phyloP scores from a whole-genome alignment of 2,329 filamentous ascomycete genomes.

The Niveomyces coronatus region DNA sequence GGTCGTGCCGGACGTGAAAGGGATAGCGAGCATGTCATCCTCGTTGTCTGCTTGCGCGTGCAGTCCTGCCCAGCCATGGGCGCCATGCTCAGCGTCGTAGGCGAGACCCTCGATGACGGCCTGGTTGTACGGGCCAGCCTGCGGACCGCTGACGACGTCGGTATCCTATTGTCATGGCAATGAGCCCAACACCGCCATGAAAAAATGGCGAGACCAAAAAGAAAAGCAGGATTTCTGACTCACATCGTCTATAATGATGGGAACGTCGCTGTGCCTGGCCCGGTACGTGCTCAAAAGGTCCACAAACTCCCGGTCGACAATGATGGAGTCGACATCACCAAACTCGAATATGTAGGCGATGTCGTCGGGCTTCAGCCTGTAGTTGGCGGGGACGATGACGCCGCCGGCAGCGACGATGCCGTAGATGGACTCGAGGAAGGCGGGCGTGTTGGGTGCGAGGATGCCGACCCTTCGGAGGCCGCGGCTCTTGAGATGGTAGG shows the following conservation, averaged over 20 bases:
- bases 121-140: slow-evolving; percentile 72
- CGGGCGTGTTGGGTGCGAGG: slow-evolving; percentile 84
- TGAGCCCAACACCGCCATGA: too few relatives aligned
- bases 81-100: slow-evolving; percentile 56
- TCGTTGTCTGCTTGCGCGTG: slow-evolving; percentile 62
- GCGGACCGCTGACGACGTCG: slow-evolving; percentile 61
- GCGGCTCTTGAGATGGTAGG: slow-evolving; percentile 74
- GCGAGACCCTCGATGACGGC: slow-evolving; percentile 71
- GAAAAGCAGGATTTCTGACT: too few relatives aligned
- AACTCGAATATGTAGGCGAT: slow-evolving; percentile 86
- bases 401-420: slow-evolving; percentile 74
- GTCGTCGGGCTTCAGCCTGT: slow-evolving; percentile 67
- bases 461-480: slow-evolving; percentile 71
- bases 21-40: slow-evolving; percentile 72
- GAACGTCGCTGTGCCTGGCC: slow-evolving; percentile 49
- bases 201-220: too few relatives aligned
- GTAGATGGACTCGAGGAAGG: slow-evolving; percentile 84
- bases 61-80: slow-evolving; percentile 66
- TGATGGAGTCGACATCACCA: slow-evolving; percentile 74
- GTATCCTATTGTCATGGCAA: slow-evolving; percentile 50
- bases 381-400: slow-evolving; percentile 59
- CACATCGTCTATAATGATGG: slow-evolving; percentile 62
- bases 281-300: slow-evolving; percentile 58
- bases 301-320: slow-evolving; percentile 75
- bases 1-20: slow-evolving; percentile 91